phyloP scores from a whole-genome alignment of 768 basidiomycete species.

The Epithele typhae region DNA sequence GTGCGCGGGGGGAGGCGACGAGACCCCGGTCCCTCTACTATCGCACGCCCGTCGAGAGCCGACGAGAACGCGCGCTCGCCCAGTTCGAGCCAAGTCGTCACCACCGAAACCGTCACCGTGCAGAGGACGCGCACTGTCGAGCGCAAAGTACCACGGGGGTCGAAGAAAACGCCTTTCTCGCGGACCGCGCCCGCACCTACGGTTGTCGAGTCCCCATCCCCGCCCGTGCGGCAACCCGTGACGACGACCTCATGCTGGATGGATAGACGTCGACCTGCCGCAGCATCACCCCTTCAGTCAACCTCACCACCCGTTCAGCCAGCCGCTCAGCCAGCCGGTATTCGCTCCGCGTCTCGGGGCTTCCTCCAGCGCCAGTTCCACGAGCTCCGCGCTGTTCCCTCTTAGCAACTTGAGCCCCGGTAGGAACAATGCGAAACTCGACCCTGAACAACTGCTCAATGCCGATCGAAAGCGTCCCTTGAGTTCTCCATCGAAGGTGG shows the following conservation, averaged over 20 bases:
- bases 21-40: neutral
- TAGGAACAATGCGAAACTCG: too few relatives aligned
- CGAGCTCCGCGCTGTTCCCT: too few relatives aligned
- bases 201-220: neutral
- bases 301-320: too few relatives aligned
- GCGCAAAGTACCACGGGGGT: neutral
- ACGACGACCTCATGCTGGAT: neutral
- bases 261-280: neutral
- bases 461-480: too few relatives aligned
- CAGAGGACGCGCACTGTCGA: slow-evolving; percentile 5
- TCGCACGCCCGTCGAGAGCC: too few relatives aligned
- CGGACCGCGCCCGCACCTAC: neutral
- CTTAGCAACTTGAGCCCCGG: too few relatives aligned
- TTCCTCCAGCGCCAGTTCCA: neutral
- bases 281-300: too few relatives aligned
- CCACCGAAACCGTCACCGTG: slow-evolving; percentile 8
- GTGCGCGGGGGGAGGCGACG: slow-evolving; percentile 7
- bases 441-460: too few relatives aligned
- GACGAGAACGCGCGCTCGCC: too few relatives aligned
- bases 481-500: neutral
- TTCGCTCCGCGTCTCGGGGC: neutral
- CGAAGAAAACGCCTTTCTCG: slow-evolving; percentile 4
- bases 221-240: neutral
- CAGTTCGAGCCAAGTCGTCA: neutral
- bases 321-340: slow-evolving; percentile 13